Conservation (phyloP, 495 filamentous ascomycete species). For the Aspergillus panamensis region DNA sequence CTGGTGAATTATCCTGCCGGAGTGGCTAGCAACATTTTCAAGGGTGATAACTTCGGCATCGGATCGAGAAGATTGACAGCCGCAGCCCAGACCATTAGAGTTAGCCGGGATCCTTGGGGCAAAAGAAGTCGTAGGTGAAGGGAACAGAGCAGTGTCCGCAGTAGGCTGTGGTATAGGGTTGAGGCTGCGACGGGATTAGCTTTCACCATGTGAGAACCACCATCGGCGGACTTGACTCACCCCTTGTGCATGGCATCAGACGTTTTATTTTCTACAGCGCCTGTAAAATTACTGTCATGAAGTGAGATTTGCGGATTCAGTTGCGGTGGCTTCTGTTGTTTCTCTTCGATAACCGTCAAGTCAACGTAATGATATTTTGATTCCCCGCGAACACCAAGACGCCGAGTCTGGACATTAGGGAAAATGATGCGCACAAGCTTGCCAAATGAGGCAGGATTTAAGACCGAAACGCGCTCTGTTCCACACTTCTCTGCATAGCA, state of each 20-base stretch:
- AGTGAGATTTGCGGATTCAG: constrained; percentile 28
- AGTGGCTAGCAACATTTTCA: constrained; percentile 42
- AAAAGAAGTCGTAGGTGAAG: constrained; percentile 53
- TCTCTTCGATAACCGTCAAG: constrained; percentile 62
- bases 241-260: constrained; percentile 34
- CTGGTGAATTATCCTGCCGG: constrained; percentile 57
- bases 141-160: constrained; percentile 66
- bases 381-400: constrained; percentile 89
- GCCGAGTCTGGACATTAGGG: constrained; percentile 84
- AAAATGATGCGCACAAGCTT: constrained; percentile 96
- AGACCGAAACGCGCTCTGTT: constrained; percentile 82
- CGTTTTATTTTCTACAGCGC: constrained; percentile 22
- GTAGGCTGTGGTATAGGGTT: constrained; percentile 49
- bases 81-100: constrained; percentile 24
- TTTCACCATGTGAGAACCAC: not conserved
- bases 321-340: constrained; percentile 37
- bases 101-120: constrained; percentile 30
- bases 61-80: constrained; percentile 28
- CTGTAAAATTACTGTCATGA: constrained; percentile 18
- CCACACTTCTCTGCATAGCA: constrained; percentile 89
- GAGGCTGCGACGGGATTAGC: constrained; percentile 23
- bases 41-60: constrained; percentile 32
- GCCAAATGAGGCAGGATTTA: constrained; percentile 96
- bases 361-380: constrained; percentile 99
- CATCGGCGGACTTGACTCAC: constrained; percentile 25